phyloP scores from a whole-genome alignment of 1,139 yeast species.

The Geotrichum macrosporum region DNA sequence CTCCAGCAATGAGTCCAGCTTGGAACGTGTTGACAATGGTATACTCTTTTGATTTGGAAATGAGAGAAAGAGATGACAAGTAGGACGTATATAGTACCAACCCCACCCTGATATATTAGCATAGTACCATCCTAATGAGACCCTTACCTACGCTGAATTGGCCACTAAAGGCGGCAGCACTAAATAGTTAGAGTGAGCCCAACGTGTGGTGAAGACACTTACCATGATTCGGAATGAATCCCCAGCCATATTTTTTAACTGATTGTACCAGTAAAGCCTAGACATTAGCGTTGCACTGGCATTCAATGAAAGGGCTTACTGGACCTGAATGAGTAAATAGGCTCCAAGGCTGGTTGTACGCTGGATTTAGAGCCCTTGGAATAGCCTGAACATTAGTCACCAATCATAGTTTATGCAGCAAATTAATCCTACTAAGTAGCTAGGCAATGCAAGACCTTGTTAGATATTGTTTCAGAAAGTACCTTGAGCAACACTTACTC shows the following conservation, averaged over 20 bases:
- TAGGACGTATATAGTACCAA: constrained; percentile 79
- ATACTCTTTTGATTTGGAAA: constrained; percentile 20
- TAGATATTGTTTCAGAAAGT: no score
- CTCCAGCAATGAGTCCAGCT: constrained; percentile 85
- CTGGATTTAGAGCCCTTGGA: constrained; percentile 38
- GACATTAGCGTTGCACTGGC: no score
- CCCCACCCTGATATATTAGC: constrained; percentile 50
- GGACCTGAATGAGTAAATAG: constrained; percentile 69
- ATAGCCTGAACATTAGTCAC: constrained; percentile 27
- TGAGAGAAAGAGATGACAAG: constrained; percentile 41
- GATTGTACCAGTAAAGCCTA: constrained; percentile 69
- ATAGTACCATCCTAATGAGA: neutral
- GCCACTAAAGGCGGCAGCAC: constrained; percentile 48
- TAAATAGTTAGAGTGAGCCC: neutral
- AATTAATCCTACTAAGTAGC: constrained; percentile 21
- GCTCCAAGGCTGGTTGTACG: constrained; percentile 53
- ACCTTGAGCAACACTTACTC: constrained; percentile 52
- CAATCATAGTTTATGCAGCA: neutral
- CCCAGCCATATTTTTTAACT: constrained; percentile 75
- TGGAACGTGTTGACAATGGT: constrained; percentile 55
- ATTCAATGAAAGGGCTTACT: no score
- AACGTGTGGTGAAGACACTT: constrained; percentile 2
- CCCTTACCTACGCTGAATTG: constrained; percentile 52
- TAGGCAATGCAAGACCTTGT: no score
- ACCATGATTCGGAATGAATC: constrained; percentile 69